These are phyloP conservation scores for Rosa persica DNA, from an alignment of 306 rosid species.

Conservation along the genomic window DNA sequence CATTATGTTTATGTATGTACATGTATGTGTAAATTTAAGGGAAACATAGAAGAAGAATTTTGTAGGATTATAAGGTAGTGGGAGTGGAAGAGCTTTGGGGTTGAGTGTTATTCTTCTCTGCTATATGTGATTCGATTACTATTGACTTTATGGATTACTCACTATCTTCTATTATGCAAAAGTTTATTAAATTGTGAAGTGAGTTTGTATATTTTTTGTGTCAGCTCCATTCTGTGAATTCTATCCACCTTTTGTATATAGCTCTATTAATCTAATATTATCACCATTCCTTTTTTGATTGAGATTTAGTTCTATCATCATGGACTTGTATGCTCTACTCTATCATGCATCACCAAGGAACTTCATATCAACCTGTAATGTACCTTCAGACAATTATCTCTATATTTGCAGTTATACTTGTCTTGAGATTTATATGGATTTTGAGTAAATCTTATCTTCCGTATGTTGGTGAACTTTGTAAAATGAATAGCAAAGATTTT, in stretches of 20 bases:
- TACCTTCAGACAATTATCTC: background rate
- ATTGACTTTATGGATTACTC: background rate
- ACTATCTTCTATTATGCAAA: background rate
- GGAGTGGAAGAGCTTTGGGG: background rate
- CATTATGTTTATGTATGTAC: background rate
- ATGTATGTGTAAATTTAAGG: background rate
- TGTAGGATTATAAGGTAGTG: background rate
- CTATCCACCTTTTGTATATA: background rate
- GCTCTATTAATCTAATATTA: too few species aligned
- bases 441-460: background rate
- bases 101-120: background rate
- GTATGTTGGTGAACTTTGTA: slow-evolving; percentile 1
- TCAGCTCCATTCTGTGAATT: background rate
- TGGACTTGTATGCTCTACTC: background rate
- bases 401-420: background rate
- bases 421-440: background rate
- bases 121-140: background rate
- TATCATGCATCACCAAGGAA: background rate
- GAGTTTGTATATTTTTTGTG: background rate
- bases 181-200: background rate
- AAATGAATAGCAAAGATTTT: background rate
- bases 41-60: background rate
- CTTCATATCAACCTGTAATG: background rate
- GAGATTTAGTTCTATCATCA: background rate
- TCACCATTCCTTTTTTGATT: background rate